Percentiles rank a stretch among this genome's conserved stretches.
Conservation (phyloP, 768 basidiomycete genomes). For the Hygrophoropsis aurantiaca region DNA sequence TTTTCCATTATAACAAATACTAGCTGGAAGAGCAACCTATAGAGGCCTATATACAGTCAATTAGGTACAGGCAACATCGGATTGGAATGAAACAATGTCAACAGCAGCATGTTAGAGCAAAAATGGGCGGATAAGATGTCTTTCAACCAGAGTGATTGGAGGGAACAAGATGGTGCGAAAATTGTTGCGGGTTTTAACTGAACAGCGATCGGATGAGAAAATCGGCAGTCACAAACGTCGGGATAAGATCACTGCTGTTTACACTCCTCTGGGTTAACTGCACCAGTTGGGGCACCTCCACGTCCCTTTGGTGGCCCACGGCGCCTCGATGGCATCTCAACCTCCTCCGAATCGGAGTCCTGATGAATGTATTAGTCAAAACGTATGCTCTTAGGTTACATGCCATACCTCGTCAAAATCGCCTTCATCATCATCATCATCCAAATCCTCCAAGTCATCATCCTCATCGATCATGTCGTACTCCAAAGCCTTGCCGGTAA, state of each 20-base stretch:
- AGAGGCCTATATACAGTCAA: constrained; percentile 8
- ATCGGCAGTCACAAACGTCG: constrained; percentile 17
- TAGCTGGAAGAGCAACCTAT: no score
- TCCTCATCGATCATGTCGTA: constrained; percentile 64
- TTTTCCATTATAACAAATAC: no score
- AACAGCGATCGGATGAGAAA: constrained; percentile 12
- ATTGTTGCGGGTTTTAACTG: neutral
- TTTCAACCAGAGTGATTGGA: constrained; percentile 9
- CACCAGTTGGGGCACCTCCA: constrained; percentile 39
- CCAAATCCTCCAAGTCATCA: constrained; percentile 59
- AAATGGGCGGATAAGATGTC: constrained; percentile 3
- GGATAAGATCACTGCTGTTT: constrained; percentile 72
- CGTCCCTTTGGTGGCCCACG: constrained; percentile 61
- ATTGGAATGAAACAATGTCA: constrained; percentile 1
- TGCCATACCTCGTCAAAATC: constrained; percentile 56
- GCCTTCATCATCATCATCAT: constrained; percentile 49
- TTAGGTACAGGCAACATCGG: constrained; percentile 9
- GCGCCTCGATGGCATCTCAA: constrained; percentile 57
- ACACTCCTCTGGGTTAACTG: constrained; percentile 77
- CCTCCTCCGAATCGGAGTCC: constrained; percentile 70
- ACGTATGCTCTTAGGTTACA: constrained; percentile 1
- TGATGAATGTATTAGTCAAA: constrained; percentile 26
- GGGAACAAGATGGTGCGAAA: constrained; percentile 11
- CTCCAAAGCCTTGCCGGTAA: constrained; percentile 93
- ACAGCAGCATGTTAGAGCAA: neutral